Percentiles rank a stretch among this genome's conserved stretches.
Evolutionary conservation across 2,329 filamentous ascomycete genomes (phyloP).

Genomic region (Dactylellina cionopaga): DNA sequence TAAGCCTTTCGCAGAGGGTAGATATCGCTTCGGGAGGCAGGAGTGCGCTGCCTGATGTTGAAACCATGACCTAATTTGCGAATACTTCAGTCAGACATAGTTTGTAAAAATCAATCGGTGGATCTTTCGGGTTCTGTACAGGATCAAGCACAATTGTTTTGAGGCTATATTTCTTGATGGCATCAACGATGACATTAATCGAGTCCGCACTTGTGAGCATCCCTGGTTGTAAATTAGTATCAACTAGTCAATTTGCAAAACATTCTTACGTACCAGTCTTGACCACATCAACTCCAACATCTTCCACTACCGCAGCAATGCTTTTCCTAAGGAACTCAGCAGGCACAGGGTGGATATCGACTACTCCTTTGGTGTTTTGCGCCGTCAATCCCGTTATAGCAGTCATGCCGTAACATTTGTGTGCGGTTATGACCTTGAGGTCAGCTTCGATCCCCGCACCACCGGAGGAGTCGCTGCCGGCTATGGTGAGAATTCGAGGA

Average conservation of each 20-base stretch:
- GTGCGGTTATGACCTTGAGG: slow-evolving; percentile 90
- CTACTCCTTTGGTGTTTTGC: slow-evolving; percentile 88
- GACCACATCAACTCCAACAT: slow-evolving; percentile 87
- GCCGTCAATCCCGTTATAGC: slow-evolving; percentile 95
- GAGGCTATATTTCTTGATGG: slow-evolving; percentile 69
- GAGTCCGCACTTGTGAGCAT: slow-evolving; percentile 82
- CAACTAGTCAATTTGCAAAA: background rate
- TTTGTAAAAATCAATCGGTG: background rate
- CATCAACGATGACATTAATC: slow-evolving; percentile 74
- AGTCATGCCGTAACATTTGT: slow-evolving; percentile 95
- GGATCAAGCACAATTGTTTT: slow-evolving; percentile 76
- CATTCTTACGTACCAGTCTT: slow-evolving; percentile 77
- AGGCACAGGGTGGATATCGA: slow-evolving; percentile 81
- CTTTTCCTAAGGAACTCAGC: slow-evolving; percentile 82
- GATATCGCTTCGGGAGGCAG: slow-evolving; percentile 73
- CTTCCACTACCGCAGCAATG: slow-evolving; percentile 83
- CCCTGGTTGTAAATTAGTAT: slow-evolving; percentile 66
- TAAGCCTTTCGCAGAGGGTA: slow-evolving; percentile 69
- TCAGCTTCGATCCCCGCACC: slow-evolving; percentile 96
- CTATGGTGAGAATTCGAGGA: slow-evolving; percentile 77
- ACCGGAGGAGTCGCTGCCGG: slow-evolving; percentile 89
- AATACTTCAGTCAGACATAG: background rate
- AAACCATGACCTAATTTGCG: slow-evolving; percentile 81
- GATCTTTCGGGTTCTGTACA: slow-evolving; percentile 65
- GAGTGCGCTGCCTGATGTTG: slow-evolving; percentile 78